These are phyloP conservation scores for Colletotrichum horii DNA, from an alignment of 2,329 filamentous ascomycete genomes.

Conservation along the genomic window DNA sequence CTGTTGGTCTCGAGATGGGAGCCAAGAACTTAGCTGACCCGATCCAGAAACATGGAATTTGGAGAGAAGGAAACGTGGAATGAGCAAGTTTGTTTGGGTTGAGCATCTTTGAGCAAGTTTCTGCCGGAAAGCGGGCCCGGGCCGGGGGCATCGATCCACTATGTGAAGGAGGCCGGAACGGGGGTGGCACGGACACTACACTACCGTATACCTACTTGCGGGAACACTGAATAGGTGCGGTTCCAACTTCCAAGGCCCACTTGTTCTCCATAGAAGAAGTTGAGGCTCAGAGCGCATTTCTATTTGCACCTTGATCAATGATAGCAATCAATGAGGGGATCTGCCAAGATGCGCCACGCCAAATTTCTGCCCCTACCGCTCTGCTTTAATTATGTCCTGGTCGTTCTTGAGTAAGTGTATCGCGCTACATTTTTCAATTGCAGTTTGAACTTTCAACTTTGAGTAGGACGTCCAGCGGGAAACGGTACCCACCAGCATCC, in stretches of 20 bases:
- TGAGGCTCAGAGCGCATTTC: not conserved
- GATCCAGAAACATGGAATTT: not conserved
- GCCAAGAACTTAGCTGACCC: not conserved
- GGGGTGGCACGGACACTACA: not conserved
- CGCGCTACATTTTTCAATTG: not conserved
- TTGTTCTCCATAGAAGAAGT: not conserved
- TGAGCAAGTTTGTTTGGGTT: constrained; percentile 27
- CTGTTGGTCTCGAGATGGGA: not conserved
- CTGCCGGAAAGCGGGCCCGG: constrained; percentile 4
- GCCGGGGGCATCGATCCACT: not conserved
- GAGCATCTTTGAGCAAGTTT: constrained; percentile 45
- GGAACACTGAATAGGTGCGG: not conserved
- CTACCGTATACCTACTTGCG: no score
- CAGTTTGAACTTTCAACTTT: not conserved
- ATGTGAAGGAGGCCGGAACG: not conserved
- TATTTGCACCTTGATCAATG: not conserved
- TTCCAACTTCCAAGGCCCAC: not conserved
- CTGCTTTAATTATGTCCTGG: not conserved
- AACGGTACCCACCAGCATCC: not conserved
- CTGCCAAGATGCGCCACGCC: not conserved
- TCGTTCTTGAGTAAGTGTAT: not conserved
- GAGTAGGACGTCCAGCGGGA: no score
- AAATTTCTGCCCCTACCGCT: not conserved
- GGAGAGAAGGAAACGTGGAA: not conserved
- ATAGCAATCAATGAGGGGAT: not conserved